A percentile compares a stretch with the other conserved stretches of the same genome.
These are phyloP conservation scores for Wickerhamiella alocasiicola DNA, from an alignment of 805 yeast genomes.

Conservation along the genomic window DNA sequence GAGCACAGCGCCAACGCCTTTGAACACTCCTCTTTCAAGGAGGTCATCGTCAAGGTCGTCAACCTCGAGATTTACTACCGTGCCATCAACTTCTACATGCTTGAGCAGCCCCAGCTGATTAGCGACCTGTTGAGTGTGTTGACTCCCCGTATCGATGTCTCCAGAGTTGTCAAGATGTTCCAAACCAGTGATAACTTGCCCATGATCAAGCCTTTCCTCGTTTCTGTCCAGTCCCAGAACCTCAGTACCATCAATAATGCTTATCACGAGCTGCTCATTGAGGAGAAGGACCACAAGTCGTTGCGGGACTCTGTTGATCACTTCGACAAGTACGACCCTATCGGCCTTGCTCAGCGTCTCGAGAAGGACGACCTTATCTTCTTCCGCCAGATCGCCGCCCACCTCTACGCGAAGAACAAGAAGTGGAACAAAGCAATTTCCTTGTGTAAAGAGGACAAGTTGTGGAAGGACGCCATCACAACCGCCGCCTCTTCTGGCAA, in stretches of 20 bases:
- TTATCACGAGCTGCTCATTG: conserved; percentile 87
- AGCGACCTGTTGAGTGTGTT: conserved; percentile 75
- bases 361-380: conserved; percentile 84
- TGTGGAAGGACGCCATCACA: conserved; percentile 89
- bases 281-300: conserved; percentile 91
- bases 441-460: conserved; percentile 77
- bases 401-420: conserved; percentile 85
- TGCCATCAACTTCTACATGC: conserved; percentile 88
- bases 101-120: conserved; percentile 80
- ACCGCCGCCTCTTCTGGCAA: conserved; percentile 78
- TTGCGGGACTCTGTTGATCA: conserved; percentile 77
- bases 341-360: conserved; percentile 82
- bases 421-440: conserved; percentile 84
- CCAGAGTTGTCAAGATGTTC: conserved; percentile 90
- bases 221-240: conserved; percentile 82
- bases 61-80: conserved; percentile 94
- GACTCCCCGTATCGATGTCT: conserved; percentile 81
- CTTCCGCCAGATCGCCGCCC: conserved; percentile 93
- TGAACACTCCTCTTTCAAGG: conserved; percentile 90
- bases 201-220: conserved; percentile 86
- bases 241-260: conserved; percentile 86
- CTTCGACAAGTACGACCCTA: conserved; percentile 80
- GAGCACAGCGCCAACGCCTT: conserved; percentile 87
- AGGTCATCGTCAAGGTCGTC: conserved; percentile 84
- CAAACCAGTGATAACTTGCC: conserved; percentile 93